phyloP scores from a whole-genome alignment of 768 basidiomycete species.

The Kwoniella mangroviensis region DNA sequence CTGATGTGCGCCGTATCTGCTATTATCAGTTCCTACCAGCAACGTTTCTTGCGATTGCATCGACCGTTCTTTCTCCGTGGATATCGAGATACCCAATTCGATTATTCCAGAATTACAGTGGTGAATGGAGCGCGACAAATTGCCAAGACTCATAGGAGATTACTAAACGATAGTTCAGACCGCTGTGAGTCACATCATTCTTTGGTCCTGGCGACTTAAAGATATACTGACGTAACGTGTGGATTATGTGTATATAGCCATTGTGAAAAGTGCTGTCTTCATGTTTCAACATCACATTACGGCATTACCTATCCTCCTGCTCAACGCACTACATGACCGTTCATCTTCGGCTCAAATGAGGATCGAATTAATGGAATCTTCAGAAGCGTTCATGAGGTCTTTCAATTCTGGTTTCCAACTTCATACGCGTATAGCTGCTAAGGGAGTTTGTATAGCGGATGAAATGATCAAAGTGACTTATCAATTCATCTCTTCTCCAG shows the following conservation, averaged over 20 bases:
- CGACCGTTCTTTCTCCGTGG: conserved; percentile 23
- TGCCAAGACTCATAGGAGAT: conserved; percentile 11
- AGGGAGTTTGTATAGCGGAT: conserved; percentile 3
- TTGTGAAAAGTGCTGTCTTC: conserved; percentile 10
- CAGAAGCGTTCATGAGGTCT: conserved; percentile 1
- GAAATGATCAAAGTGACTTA: conserved; percentile 18
- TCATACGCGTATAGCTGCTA: conserved; percentile 1
- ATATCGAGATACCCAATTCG: conserved; percentile 12
- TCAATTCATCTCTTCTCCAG: not conserved
- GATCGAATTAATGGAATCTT: not conserved
- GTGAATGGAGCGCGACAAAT: conserved; percentile 14
- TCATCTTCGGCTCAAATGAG: conserved; percentile 1
- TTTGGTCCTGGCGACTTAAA: too few species aligned
- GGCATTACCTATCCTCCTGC: conserved; percentile 16
- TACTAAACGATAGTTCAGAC: not conserved
- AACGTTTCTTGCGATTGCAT: conserved; percentile 22
- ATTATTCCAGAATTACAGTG: conserved; percentile 3
- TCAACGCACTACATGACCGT: conserved; percentile 12
- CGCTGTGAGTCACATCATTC: not conserved
- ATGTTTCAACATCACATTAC: conserved; percentile 23
- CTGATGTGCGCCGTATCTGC: not conserved
- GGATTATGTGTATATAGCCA: not conserved
- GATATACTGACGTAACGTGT: too few species aligned
- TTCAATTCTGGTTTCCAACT: not conserved
- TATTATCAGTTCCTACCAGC: conserved; percentile 13